Base-by-base conservation (phyloP, 192 early-diverging fungal species). In the Diversispora epigaea region DNA sequence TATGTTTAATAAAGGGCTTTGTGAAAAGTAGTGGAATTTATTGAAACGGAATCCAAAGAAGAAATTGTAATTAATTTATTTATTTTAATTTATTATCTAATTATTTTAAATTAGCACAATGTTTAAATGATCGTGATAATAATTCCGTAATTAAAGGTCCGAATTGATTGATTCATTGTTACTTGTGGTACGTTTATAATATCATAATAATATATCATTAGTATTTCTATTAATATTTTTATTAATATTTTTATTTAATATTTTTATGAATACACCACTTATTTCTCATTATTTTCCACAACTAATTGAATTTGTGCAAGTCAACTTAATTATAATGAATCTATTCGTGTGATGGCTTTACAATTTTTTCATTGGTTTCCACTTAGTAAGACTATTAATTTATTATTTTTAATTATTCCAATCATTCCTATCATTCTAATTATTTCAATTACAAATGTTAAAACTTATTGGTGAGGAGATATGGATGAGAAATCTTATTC, bases 91-190 rank as follows among this genome's bases (percentile, higher is more conserved):
- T 19, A 21, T 22, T 21, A 17, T 17, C 9, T 15, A 58, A 58
- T 17, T 2, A 21, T 2, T 32, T 40, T 64, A 12, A 39, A 62
- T 63, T 71, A 82, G 83, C 83, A 83, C 88, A 93, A 75, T 92
- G 92, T 73, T 77, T 97, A 19, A 87, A 79, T 50, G 81, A 84
- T 4, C 82, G 81, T 44, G 92, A 97, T 73, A 93, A 94, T 78
- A 90, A 93, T 19, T 89, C 82, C 57, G 89, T 91, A 12, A 85
- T 84, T 41, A 86, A 91, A 71, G 91, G 93, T 95, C 95, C 76
- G 94, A 95, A 76, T 92, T 97, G 14, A 92, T 97, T 81, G 92
- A 95, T 81, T 84, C 83, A 17, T 82, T 97, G 65, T 83, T 97
- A 39, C 80, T 91, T 71, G 82, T 93, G 68, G 85, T 86, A 64